These are phyloP conservation scores for Lactarius hatsudake DNA, from an alignment of 768 basidiomycete genomes.

Conservation along the genomic window DNA sequence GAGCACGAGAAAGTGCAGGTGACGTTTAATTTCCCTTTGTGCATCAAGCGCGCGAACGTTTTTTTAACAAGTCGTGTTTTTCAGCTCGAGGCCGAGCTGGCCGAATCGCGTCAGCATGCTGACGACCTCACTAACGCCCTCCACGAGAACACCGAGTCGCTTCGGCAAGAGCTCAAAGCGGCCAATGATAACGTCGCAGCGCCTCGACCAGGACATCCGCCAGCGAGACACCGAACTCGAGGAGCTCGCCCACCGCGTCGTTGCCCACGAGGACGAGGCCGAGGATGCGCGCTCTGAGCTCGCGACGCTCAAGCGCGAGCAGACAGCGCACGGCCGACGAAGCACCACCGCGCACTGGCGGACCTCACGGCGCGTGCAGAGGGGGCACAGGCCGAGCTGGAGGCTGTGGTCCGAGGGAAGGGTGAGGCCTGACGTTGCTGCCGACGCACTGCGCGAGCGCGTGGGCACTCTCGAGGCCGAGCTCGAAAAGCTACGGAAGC, in stretches of 20 bases:
- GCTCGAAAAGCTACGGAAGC: constrained; percentile 54
- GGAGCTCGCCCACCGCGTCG: constrained; percentile 45
- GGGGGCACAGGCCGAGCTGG: constrained; percentile 46
- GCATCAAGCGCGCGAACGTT: background rate
- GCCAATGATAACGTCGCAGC: constrained; percentile 50
- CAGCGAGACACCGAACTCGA: constrained; percentile 56
- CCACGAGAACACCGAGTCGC: constrained; percentile 49
- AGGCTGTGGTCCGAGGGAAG: constrained; percentile 50
- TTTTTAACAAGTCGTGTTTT: background rate
- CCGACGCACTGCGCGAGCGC: constrained; percentile 48
- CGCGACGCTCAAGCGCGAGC: constrained; percentile 52
- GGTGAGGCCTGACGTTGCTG: constrained; percentile 54
- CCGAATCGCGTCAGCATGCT: constrained; percentile 50
- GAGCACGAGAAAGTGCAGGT: constrained; percentile 38
- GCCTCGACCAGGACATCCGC: constrained; percentile 55
- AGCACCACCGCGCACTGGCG: constrained; percentile 44
- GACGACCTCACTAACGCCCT: constrained; percentile 49
- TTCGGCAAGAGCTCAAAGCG: constrained; percentile 56
- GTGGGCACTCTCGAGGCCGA: constrained; percentile 53
- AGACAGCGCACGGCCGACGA: constrained; percentile 49
- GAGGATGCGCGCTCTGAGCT: constrained; percentile 57
- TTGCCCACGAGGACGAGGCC: constrained; percentile 49
- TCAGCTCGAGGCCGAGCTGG: constrained; percentile 55
- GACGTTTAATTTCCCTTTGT: background rate
- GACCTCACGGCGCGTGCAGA: constrained; percentile 48